Percentiles rank a stretch among this genome's conserved stretches.
Evolutionary conservation across 1,139 yeast genomes (phyloP).

Genomic region (Yamadazyma kanchanaburiensis): DNA sequence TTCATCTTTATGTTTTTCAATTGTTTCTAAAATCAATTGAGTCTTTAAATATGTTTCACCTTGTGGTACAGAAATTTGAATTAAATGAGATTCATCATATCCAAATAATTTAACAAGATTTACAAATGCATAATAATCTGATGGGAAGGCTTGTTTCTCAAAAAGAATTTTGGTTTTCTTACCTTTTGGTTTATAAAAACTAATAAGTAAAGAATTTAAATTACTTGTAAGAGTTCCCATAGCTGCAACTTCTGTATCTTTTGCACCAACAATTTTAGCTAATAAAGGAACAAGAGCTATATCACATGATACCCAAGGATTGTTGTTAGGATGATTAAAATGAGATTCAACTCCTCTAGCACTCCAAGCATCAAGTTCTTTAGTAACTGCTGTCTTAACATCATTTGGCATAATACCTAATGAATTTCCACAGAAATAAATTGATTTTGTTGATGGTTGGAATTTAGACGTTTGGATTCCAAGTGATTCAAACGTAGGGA

Average conservation of each 20-base stretch:
- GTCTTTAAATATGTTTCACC: slow-evolving; percentile 60
- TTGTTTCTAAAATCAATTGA: slow-evolving; percentile 54
- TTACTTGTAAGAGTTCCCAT: slow-evolving; percentile 87
- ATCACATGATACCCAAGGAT: slow-evolving; percentile 83
- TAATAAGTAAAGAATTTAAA: slow-evolving; percentile 66
- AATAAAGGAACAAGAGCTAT: slow-evolving; percentile 66
- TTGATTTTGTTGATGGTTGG: slow-evolving; percentile 23
- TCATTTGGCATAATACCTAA: slow-evolving; percentile 81
- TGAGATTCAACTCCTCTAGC: slow-evolving; percentile 81
- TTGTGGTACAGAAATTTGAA: slow-evolving; percentile 57
- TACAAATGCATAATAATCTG: slow-evolving; percentile 83
- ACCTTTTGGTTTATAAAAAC: slow-evolving; percentile 70
- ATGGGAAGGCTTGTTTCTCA: slow-evolving; percentile 87
- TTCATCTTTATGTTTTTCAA: slow-evolving; percentile 58
- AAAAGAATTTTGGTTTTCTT: slow-evolving; percentile 67
- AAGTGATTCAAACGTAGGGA: slow-evolving; percentile 59
- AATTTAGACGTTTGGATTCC: slow-evolving; percentile 31
- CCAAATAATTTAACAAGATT: slow-evolving; percentile 71
- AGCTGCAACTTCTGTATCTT: slow-evolving; percentile 69
- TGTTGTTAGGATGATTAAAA: slow-evolving; percentile 62
- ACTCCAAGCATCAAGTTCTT: slow-evolving; percentile 81
- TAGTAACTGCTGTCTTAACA: slow-evolving; percentile 54
- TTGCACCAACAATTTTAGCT: slow-evolving; percentile 76
- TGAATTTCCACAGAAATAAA: slow-evolving; percentile 87
- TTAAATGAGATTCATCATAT: slow-evolving; percentile 52